Conservation (phyloP, 768 basidiomycete genomes). For the Zangia roseola region DNA sequence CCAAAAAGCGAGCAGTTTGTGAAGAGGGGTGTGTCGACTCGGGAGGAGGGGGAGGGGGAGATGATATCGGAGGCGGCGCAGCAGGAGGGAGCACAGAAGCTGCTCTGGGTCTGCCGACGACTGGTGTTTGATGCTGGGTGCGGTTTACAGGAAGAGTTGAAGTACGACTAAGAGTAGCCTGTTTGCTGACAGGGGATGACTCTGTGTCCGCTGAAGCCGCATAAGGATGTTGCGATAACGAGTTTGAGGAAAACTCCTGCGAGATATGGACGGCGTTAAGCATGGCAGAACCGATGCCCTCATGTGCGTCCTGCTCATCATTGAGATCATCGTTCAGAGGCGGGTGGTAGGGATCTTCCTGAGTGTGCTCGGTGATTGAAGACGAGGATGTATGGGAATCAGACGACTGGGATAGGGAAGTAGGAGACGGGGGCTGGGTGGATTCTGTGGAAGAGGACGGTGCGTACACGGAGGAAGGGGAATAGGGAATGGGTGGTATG, state of each 20-base stretch:
- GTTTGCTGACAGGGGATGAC: slow-evolving; percentile 25
- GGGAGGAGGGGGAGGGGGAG: slow-evolving; percentile 60
- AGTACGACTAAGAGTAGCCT: slow-evolving; percentile 30
- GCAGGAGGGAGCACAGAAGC: slow-evolving; percentile 63
- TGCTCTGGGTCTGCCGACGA: slow-evolving; percentile 47
- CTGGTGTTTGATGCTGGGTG: slow-evolving; percentile 22
- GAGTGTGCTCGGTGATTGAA: slow-evolving; percentile 37
- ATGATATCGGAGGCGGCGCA: slow-evolving; percentile 60
- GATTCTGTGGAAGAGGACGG: slow-evolving; percentile 38
- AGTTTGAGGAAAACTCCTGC: slow-evolving; percentile 25
- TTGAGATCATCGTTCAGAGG: slow-evolving; percentile 20
- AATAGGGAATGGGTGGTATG: slow-evolving; percentile 73
- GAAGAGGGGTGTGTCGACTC: slow-evolving; percentile 34
- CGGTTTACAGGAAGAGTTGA: slow-evolving; percentile 35
- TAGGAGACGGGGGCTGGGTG: slow-evolving; percentile 37
- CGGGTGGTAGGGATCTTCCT: slow-evolving; percentile 33
- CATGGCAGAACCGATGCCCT: slow-evolving; percentile 48
- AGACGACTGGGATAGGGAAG: slow-evolving; percentile 38
- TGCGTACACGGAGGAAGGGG: slow-evolving; percentile 53
- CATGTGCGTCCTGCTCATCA: slow-evolving; percentile 39
- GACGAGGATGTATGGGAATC: slow-evolving; percentile 53
- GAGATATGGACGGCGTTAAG: slow-evolving; percentile 32
- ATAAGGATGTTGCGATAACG: slow-evolving; percentile 48
- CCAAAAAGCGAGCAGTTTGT: slow-evolving; percentile 33
- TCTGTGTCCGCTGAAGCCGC: slow-evolving; percentile 43